Percentiles rank a stretch among this genome's conserved stretches.
Conservation (phyloP, 306 rosid species). For the Gleditsia sinensis region DNA sequence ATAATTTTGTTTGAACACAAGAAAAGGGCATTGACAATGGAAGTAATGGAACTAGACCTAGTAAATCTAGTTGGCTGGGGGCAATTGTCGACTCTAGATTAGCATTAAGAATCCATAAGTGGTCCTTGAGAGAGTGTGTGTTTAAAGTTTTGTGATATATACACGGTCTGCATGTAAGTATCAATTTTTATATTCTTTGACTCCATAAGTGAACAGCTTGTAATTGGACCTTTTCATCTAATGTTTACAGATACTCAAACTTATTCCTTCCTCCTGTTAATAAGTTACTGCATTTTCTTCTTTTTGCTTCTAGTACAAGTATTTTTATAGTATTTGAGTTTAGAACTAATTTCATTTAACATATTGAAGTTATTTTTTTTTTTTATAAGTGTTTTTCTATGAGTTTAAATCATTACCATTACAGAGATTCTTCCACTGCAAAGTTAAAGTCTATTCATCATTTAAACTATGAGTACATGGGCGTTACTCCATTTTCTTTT, state of each 20-base stretch:
- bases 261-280: background rate
- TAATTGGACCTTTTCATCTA: constrained; percentile 46
- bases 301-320: too few species aligned
- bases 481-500: background rate
- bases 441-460: too few species aligned
- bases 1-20: constrained; percentile 42
- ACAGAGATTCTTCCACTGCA: too few species aligned
- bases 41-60: constrained; percentile 22
- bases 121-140: constrained; percentile 40
- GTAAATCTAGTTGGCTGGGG: constrained; percentile 37
- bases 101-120: constrained; percentile 41
- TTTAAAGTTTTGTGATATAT: constrained; percentile 60
- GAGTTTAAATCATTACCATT: too few species aligned
- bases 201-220: constrained; percentile 58
- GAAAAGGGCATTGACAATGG: constrained; percentile 33
- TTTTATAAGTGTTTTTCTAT: too few species aligned
- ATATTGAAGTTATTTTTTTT: too few species aligned
- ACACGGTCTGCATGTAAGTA: constrained; percentile 50
- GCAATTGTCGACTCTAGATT: constrained; percentile 31
- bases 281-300: background rate
- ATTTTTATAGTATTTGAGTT: too few species aligned
- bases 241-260: constrained; percentile 29
- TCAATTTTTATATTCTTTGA: constrained; percentile 70
- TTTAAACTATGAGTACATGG: too few species aligned
- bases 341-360: too few species aligned